phyloP scores from a whole-genome alignment of 768 basidiomycete genomes.

The Pleurotus cornucopiae region DNA sequence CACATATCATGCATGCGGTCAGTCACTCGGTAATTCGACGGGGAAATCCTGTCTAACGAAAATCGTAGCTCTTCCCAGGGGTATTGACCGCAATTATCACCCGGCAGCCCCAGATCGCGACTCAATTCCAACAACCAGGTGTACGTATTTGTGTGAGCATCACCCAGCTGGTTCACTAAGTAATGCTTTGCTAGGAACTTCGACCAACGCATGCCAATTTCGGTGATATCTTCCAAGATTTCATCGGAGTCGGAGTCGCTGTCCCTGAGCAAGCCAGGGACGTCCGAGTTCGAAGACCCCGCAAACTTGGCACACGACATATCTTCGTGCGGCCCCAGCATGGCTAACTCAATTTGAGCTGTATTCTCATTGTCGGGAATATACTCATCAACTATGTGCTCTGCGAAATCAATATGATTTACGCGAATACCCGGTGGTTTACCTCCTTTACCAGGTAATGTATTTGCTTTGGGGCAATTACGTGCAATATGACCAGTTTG shows the following conservation, averaged over 20 bases:
- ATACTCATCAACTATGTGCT: background rate
- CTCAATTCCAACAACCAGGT: background rate
- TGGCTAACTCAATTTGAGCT: background rate
- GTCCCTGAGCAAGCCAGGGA: background rate
- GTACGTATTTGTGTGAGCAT: background rate
- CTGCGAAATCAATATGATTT: background rate
- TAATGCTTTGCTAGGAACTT: background rate
- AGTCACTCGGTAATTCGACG: background rate
- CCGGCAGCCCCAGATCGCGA: background rate
- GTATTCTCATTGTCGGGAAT: background rate
- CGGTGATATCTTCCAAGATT: background rate
- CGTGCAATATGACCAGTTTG: constrained; percentile 21
- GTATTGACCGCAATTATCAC: background rate
- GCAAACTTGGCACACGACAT: too few species aligned
- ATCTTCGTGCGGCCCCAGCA: background rate
- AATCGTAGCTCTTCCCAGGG: background rate
- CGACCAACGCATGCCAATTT: background rate
- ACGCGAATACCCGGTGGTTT: background rate
- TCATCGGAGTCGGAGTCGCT: background rate
- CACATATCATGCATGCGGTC: too few species aligned
- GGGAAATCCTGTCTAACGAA: too few species aligned
- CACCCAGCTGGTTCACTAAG: background rate
- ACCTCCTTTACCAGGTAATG: constrained; percentile 1
- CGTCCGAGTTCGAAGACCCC: too few species aligned
- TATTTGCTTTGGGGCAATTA: constrained; percentile 22